These are phyloP conservation scores for Rhizopus microsporus DNA, from an alignment of 371 early-diverging fungal genomes.

Conservation along the genomic window DNA sequence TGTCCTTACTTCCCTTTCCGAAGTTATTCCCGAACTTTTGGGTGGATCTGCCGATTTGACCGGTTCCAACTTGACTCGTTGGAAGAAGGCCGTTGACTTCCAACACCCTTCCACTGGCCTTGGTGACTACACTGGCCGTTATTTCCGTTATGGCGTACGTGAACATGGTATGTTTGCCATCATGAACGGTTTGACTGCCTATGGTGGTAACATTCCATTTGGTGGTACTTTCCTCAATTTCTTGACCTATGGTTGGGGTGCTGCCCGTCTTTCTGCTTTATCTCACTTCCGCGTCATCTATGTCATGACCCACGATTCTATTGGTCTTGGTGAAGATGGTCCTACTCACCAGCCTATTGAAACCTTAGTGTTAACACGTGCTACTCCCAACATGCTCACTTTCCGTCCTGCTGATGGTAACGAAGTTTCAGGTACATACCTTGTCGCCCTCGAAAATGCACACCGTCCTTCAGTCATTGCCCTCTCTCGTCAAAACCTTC, in stretches of 20 bases:
- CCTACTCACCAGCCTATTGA: conserved; percentile 99
- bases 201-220: conserved; percentile 90
- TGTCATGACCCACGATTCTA: conserved; percentile 99
- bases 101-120: conserved; percentile 73
- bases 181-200: conserved; percentile 94
- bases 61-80: conserved; percentile 95
- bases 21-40: conserved; percentile 82
- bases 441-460: conserved; percentile 72
- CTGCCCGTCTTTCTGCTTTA: conserved; percentile 92
- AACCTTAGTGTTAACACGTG: conserved; percentile 92
- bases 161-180: conserved; percentile 99
- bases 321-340: conserved; percentile 98
- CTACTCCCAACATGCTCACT: conserved; percentile 89
- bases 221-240: conserved; percentile 98
- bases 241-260: conserved; percentile 82
- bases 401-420: conserved; percentile 98
- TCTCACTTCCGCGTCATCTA: conserved; percentile 89
- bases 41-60: conserved; percentile 99
- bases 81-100: conserved; percentile 95
- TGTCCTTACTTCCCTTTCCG: conserved; percentile 83
- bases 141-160: conserved; percentile 97
- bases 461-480: conserved; percentile 87
- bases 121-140: conserved; percentile 88
- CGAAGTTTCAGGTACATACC: conserved; percentile 92
- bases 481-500: conserved; percentile 95